phyloP scores from a whole-genome alignment of 768 basidiomycete species.

The Inosperma sp. region DNA sequence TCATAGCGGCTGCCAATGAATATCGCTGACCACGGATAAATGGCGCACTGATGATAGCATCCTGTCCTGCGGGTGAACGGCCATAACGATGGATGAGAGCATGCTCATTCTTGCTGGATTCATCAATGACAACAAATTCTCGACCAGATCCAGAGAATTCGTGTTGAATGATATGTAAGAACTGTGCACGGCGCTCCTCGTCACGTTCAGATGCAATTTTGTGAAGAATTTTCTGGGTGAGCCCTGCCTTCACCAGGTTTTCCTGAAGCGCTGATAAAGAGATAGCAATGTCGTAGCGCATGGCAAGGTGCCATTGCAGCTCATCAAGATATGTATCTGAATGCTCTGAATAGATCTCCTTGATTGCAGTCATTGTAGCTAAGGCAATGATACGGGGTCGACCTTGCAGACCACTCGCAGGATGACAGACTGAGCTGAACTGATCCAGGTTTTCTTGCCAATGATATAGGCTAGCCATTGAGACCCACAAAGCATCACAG shows the following conservation, averaged over 20 bases:
- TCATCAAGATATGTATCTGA: constrained; percentile 20
- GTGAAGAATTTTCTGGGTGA: constrained; percentile 59
- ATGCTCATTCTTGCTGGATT: constrained; percentile 31
- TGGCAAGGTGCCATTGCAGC: constrained; percentile 19
- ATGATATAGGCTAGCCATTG: constrained; percentile 20
- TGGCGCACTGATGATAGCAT: constrained; percentile 18
- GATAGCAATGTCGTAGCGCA: constrained; percentile 23
- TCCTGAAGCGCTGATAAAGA: constrained; percentile 36
- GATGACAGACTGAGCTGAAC: not conserved
- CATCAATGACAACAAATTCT: constrained; percentile 22
- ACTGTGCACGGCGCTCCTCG: constrained; percentile 11
- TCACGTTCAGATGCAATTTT: constrained; percentile 24
- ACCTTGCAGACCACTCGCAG: constrained; percentile 16
- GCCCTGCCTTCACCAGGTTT: constrained; percentile 66
- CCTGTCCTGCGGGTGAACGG: constrained; percentile 20
- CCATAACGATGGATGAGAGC: constrained; percentile 27
- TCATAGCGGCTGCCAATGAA: constrained; percentile 33
- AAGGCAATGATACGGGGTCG: constrained; percentile 14
- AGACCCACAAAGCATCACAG: constrained; percentile 21
- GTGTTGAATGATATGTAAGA: constrained; percentile 5
- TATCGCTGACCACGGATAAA: constrained; percentile 30
- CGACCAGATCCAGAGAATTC: constrained; percentile 9
- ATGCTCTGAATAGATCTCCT: constrained; percentile 15
- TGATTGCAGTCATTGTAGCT: constrained; percentile 18
- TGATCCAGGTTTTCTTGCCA: constrained; percentile 22